These are phyloP conservation scores for Cyberlindnera suaveolens DNA, from an alignment of 805 yeast species.

Conservation along the genomic window DNA sequence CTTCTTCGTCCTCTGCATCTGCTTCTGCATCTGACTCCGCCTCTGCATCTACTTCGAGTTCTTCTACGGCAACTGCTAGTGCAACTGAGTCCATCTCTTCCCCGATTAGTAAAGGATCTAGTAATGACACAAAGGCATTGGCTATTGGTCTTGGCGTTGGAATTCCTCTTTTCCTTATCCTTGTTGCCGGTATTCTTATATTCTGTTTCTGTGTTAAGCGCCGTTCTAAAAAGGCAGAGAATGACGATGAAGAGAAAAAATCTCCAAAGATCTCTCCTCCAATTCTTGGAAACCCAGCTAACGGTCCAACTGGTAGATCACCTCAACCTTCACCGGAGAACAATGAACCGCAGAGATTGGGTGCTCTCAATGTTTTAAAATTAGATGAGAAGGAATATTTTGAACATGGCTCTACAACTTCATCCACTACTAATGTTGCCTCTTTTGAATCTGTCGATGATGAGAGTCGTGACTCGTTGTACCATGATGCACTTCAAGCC, in stretches of 20 bases:
- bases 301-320: conserved; percentile 24
- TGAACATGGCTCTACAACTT: conserved; percentile 33
- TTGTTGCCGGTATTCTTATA: conserved; percentile 41
- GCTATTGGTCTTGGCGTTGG: conserved; percentile 92
- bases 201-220: conserved; percentile 52
- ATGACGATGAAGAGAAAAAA: conserved; percentile 24
- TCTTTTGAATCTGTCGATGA: conserved; percentile 25
- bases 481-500: conserved; percentile 34
- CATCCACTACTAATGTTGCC: conserved; percentile 48
- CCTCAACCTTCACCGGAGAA: conserved; percentile 27
- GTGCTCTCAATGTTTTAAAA: conserved; percentile 46
- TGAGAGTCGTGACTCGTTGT: conserved; percentile 25
- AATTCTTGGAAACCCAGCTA: conserved; percentile 30
- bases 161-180: conserved; percentile 53
- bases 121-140: conserved; percentile 42
- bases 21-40: conserved; percentile 6
- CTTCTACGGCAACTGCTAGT: conserved; percentile 23
- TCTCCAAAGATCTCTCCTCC: conserved; percentile 34
- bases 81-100: conserved; percentile 17
- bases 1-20: conserved; percentile 21
- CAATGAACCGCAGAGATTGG: conserved; percentile 31
- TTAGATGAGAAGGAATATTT: conserved; percentile 35
- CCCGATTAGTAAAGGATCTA: conserved; percentile 10
- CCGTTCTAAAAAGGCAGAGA: conserved; percentile 28
- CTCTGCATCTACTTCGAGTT: conserved; percentile 13